phyloP scores from a whole-genome alignment of 306 rosid species.

The Cajanus cajan region DNA sequence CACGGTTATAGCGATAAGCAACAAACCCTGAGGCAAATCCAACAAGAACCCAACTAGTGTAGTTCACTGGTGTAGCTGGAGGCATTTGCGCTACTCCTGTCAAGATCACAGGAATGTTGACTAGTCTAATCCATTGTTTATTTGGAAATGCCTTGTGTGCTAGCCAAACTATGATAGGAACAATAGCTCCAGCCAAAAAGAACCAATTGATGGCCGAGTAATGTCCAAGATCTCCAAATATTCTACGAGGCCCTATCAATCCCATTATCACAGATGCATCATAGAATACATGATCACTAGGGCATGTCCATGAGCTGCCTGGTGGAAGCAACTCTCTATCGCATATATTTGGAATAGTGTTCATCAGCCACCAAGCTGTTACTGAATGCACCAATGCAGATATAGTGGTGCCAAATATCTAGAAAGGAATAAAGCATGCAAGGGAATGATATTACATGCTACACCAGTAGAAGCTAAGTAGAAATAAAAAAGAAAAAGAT shows the following conservation, averaged over 20 bases:
- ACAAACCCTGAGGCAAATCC: constrained; percentile 60
- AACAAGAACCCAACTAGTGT: constrained; percentile 59
- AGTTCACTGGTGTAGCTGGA: constrained; percentile 66
- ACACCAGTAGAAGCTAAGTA: neutral
- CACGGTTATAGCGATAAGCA: constrained; percentile 49
- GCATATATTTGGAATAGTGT: constrained; percentile 56
- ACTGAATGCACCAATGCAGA: constrained; percentile 51
- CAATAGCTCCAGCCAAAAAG: constrained; percentile 58
- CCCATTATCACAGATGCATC: constrained; percentile 78
- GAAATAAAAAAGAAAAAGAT: neutral
- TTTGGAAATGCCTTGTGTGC: constrained; percentile 62
- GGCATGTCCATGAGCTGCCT: constrained; percentile 83
- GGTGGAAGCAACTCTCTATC: constrained; percentile 51
- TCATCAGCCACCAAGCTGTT: constrained; percentile 81
- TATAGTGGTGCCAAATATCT: constrained; percentile 56
- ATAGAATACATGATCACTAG: constrained; percentile 67
- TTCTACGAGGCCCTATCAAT: constrained; percentile 57
- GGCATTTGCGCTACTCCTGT: constrained; percentile 53
- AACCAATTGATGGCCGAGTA: constrained; percentile 65
- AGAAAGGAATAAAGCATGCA: neutral
- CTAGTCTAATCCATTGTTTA: constrained; percentile 54
- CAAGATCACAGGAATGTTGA: constrained; percentile 56
- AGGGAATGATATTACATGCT: neutral
- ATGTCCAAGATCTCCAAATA: constrained; percentile 62
- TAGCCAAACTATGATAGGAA: constrained; percentile 63